A percentile compares a stretch with the other conserved stretches of the same genome.
phyloP scores from a whole-genome alignment of 352 stramenopile genomes.

The Phytophthora meadii region DNA sequence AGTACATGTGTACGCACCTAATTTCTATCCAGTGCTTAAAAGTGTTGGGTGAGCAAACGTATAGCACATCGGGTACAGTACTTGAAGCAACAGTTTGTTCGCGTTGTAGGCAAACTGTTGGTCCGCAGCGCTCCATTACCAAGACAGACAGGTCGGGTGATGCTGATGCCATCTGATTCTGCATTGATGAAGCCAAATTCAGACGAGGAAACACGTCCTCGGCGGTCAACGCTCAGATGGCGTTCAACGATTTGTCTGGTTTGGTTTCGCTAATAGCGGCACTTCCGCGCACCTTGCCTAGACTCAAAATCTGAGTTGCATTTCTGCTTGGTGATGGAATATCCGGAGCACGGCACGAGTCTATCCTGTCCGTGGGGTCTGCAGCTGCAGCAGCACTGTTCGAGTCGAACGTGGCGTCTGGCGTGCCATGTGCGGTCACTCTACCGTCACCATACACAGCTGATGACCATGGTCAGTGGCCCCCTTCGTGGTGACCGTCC shows the following conservation, averaged over 20 bases:
- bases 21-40: not conserved
- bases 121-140: constrained; percentile 3
- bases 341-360: not conserved
- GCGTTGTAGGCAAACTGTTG: constrained; percentile 8
- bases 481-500: not conserved
- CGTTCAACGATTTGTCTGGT: constrained; percentile 12
- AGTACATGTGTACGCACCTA: no score
- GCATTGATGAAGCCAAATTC: constrained; percentile 4
- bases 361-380: not conserved
- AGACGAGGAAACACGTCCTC: constrained; percentile 12
- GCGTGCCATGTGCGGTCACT: constrained; percentile 1
- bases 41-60: not conserved
- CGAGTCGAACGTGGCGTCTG: constrained; percentile 9
- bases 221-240: no score
- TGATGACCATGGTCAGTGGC: constrained; percentile 5
- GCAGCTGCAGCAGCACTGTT: constrained; percentile 5
- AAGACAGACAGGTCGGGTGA: constrained; percentile 20
- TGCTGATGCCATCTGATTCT: constrained; percentile 8
- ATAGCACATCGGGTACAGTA: no score
- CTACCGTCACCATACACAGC: constrained; percentile 17
- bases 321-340: no score
- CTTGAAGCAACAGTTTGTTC: no score
- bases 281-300: not conserved
- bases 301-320: not conserved
- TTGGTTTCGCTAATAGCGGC: constrained; percentile 23